Base-by-base conservation (phyloP, 169 alveolate genomes). In the Plasmodium billcollinsi region DNA sequence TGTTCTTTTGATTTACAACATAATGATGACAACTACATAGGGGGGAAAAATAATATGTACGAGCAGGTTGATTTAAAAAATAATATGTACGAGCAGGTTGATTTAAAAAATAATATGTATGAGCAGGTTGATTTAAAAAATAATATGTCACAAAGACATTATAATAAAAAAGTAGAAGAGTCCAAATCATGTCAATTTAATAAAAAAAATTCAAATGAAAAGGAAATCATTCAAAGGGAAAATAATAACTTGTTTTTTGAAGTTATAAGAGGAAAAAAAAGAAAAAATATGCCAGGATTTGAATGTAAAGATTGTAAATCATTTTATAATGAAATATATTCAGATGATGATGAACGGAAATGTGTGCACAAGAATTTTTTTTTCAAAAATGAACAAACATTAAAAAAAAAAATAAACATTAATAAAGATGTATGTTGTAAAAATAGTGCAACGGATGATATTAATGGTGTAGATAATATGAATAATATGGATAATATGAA, bases 291-390 rank as follows among this genome's bases (percentile, higher is more conserved):
- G n/a, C 54, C 26, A 21, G 90, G 90, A n/a, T 78, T 78, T 47
- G 90, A 78, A 24, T 78, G 90, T 61, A 47, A 66, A 8, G 90
- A 78, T n/a, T 78, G 90, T 61, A 78, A 67, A 65, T 65, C 70
- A 15, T 78, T 78, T 66, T 78, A 78, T 78, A 70, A 78, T 43
- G 90, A 78, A 78, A 54, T 78, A 61, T 78, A 39, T 66, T 78
- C 62, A 14, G 90, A 78, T 43, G 47, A 47, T 43, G 52, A 45
- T 21, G 90, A 78, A 29, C 11, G 4, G 12, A 29, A 29, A 29
- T 29, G 43, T 29, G 43, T 1, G 6, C 43, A 29, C 43, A 29
- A 29, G 43, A 29, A 29, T 29, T 29, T 29, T 29, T 29, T 29
- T 4, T 1, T 29, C 0, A 29, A 29, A 29, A 29, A 29, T 29